phyloP scores from a whole-genome alignment of 768 basidiomycete species.

The Suillus luteus region DNA sequence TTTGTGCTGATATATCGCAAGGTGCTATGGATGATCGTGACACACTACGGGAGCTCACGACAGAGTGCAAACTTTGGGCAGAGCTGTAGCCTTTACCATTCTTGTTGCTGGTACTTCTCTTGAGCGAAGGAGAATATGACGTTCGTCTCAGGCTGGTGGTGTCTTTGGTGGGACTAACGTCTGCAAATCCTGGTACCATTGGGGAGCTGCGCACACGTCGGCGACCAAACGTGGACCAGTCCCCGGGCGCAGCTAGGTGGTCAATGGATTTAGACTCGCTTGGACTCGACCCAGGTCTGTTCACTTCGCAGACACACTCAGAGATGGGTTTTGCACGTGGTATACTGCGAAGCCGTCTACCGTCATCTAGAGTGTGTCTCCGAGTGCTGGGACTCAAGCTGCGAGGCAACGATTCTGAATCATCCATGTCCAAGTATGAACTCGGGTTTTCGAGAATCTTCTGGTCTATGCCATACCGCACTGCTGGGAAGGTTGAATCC shows the following conservation, averaged over 20 bases:
- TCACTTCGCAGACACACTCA: slow-evolving; percentile 3
- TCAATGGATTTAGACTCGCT: slow-evolving; percentile 17
- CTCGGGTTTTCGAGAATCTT: slow-evolving; percentile 35
- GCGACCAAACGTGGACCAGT: slow-evolving; percentile 41
- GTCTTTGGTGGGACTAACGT: slow-evolving; percentile 15
- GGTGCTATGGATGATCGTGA: slow-evolving; percentile 19
- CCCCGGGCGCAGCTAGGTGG: slow-evolving; percentile 22
- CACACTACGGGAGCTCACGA: slow-evolving; percentile 22
- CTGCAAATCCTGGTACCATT: slow-evolving; percentile 21
- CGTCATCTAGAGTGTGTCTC: slow-evolving; percentile 17
- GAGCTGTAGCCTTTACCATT: slow-evolving; percentile 16
- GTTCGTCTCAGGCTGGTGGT: slow-evolving; percentile 12
- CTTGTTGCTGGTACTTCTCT: slow-evolving; percentile 13
- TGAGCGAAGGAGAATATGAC: slow-evolving; percentile 25
- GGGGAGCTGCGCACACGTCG: slow-evolving; percentile 19
- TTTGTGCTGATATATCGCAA: slow-evolving; percentile 10
- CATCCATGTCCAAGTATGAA: slow-evolving; percentile 26
- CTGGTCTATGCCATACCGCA: slow-evolving; percentile 21
- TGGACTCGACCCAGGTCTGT: neutral
- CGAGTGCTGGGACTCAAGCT: slow-evolving; percentile 33
- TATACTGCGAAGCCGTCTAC: slow-evolving; percentile 11
- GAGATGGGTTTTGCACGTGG: slow-evolving; percentile 11
- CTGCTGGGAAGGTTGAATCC: neutral
- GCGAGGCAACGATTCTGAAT: slow-evolving; percentile 16
- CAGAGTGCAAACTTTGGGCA: slow-evolving; percentile 21